phyloP scores from a whole-genome alignment of 257 asterid species.

The Solanum chiquidenum region DNA sequence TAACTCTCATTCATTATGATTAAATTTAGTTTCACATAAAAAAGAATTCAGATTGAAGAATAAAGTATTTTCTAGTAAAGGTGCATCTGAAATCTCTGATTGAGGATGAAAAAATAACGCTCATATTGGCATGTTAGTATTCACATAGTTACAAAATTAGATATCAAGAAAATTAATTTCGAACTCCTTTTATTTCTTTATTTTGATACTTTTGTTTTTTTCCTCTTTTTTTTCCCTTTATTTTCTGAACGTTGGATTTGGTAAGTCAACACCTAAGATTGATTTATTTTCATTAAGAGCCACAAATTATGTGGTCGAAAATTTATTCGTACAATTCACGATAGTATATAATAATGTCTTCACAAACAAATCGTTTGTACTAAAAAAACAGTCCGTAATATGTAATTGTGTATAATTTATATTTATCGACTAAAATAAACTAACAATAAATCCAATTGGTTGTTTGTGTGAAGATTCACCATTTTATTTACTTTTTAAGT shows the following conservation, averaged over 20 bases:
- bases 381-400: too few relatives aligned
- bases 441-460: too few relatives aligned
- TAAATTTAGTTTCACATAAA: too few relatives aligned
- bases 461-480: too few relatives aligned
- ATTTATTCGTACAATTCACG: not conserved
- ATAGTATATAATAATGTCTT: not conserved
- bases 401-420: too few relatives aligned
- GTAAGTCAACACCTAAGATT: conserved; percentile 1
- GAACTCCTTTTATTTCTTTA: not conserved
- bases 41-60: too few relatives aligned
- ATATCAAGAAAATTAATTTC: not conserved
- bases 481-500: not conserved
- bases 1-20: too few relatives aligned
- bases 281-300: not conserved
- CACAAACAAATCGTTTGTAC: not conserved
- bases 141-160: not conserved
- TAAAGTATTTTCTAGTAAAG: not conserved
- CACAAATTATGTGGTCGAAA: not conserved
- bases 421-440: not conserved
- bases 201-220: not conserved
- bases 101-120: not conserved
- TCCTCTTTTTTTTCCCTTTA: not conserved
- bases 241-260: not conserved
- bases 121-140: not conserved
- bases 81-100: not conserved